phyloP scores from a whole-genome alignment of 495 filamentous ascomycete species.

The Talaromyces adpressus region DNA sequence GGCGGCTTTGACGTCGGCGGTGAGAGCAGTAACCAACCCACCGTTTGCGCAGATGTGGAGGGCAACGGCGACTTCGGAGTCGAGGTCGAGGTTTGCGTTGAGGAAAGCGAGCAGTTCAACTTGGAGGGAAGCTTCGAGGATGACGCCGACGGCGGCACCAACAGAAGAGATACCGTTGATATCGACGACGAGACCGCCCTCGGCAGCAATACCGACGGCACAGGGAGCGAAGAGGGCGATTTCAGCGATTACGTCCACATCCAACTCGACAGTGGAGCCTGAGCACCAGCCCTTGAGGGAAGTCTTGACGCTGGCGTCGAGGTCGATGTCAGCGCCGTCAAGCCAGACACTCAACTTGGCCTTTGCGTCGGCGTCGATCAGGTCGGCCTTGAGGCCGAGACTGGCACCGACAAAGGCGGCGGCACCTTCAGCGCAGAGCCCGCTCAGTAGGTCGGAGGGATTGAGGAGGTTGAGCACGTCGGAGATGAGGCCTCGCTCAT shows the following conservation, averaged over 20 bases:
- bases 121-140: conserved; percentile 27
- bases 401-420: conserved; percentile 34
- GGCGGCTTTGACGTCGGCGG: conserved; percentile 27
- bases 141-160: conserved; percentile 20
- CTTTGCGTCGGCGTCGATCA: conserved; percentile 24
- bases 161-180: conserved; percentile 33
- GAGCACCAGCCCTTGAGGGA: conserved; percentile 26
- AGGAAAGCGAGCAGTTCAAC: conserved; percentile 26
- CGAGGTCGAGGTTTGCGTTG: conserved; percentile 14
- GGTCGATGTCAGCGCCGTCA: conserved; percentile 18
- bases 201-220: conserved; percentile 28
- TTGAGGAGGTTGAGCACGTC: conserved; percentile 1
- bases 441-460: conserved; percentile 22
- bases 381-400: conserved; percentile 29
- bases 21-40: conserved; percentile 26
- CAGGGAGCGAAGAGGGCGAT: conserved; percentile 32
- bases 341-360: conserved; percentile 30
- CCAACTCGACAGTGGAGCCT: conserved; percentile 18
- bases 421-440: conserved; percentile 29
- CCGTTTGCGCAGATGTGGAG: conserved; percentile 32
- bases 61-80: conserved; percentile 25
- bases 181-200: conserved; percentile 32
- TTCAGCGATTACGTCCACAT: conserved; percentile 22
- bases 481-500: neutral
- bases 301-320: conserved; percentile 23